A percentile compares a stretch with the other conserved stretches of the same genome.
Evolutionary conservation across 1,139 yeast genomes (phyloP).

Genomic region (Blastobotrys buckinghamii): DNA sequence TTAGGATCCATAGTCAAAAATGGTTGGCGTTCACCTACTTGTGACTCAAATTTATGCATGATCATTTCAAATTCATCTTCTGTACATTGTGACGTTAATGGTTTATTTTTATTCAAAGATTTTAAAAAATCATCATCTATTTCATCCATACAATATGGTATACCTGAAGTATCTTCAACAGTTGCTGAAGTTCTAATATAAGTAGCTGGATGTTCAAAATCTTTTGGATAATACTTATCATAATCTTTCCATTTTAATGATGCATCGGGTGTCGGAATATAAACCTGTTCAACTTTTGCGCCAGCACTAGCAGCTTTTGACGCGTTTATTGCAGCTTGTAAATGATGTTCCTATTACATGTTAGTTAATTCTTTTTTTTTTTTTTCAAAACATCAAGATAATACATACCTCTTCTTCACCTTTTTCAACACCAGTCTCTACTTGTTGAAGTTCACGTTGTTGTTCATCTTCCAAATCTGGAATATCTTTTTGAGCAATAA

Average conservation of each 20-base stretch:
- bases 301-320: slow-evolving; percentile 57
- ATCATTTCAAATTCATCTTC: slow-evolving; percentile 85
- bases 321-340: slow-evolving; percentile 83
- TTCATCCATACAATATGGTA: slow-evolving; percentile 88
- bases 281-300: slow-evolving; percentile 55
- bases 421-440: slow-evolving; percentile 97
- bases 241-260: slow-evolving; percentile 77
- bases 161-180: slow-evolving; percentile 88
- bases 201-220: slow-evolving; percentile 65
- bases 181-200: slow-evolving; percentile 90
- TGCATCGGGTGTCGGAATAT: slow-evolving; percentile 97
- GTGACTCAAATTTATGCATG: slow-evolving; percentile 66
- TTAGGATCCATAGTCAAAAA: slow-evolving; percentile 79
- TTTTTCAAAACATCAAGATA: background rate
- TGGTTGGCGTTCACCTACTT: slow-evolving; percentile 78
- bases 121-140: slow-evolving; percentile 64
- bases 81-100: slow-evolving; percentile 18
- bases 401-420: slow-evolving; percentile 70
- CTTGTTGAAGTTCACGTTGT: slow-evolving; percentile 80
- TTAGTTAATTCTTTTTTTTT: background rate
- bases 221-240: slow-evolving; percentile 58
- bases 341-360: slow-evolving; percentile 61
- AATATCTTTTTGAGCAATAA: slow-evolving; percentile 69
- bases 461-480: slow-evolving; percentile 68
- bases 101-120: slow-evolving; percentile 33